Base-by-base conservation (phyloP, 352 stramenopile genomes). In the Pythium oligandrum region DNA sequence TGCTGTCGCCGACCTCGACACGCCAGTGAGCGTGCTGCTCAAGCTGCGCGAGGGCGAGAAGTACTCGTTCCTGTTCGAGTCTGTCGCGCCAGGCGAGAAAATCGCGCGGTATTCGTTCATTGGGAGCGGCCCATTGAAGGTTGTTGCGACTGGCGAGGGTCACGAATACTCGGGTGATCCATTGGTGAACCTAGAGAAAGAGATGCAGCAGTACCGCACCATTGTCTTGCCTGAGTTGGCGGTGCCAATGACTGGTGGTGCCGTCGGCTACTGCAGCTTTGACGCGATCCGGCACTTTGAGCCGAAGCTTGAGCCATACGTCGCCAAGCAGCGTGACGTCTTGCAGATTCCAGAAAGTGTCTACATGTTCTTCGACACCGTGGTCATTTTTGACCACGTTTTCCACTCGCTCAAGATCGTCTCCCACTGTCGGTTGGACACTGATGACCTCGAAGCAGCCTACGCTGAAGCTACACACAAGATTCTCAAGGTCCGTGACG, bases 61-160 rank as follows among this genome's bases (percentile, higher is more conserved):
- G 67, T 77, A 95, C 67, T 85, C 78, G 53, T 96, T 96, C 64
- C 71, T 96, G 42, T 83, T 95, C 49, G 86, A 96, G 53, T 93
- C 80, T 12, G 80, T 96, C 40, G 76, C 79, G 3, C 84, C 83
- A 0, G 86, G 84, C 49, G 86, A 96, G 63, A 87, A 90, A 57
- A 92, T 93, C 51, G 83, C 79, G 61, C 86, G 86, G 40, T 96
- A 92, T 59, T 94, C 83, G 61, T 94, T 96, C 70, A 93, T 96
- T 58, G 86, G 86, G 47, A 90, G 79, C 31, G 78, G 78, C 0
- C 86, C 86, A 36, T 66, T 93, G 39, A 91, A 94, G 58, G 73
- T 92, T 7, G 51, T 95, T 32, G 49, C 70, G 6, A 92, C 82
- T 9, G 86, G 86, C 45, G 65, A 76, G 35, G 76, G 78, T 5